A percentile compares a stretch with the other conserved stretches of the same genome.
Evolutionary conservation across 140 eudicot species (phyloP).

Genomic region (Senecio squalidus): DNA sequence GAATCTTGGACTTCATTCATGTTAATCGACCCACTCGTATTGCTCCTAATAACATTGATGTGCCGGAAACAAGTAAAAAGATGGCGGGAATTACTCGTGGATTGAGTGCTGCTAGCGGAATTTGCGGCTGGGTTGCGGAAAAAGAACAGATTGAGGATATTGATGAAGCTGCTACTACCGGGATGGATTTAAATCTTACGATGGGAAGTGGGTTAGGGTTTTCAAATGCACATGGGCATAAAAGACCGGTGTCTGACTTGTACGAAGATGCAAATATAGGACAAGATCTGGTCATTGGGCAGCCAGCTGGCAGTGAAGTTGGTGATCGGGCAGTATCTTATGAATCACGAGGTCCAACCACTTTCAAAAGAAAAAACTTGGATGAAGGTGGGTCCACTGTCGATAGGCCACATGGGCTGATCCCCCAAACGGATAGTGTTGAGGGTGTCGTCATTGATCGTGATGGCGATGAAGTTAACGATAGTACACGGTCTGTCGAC

Average conservation of each 20-base stretch:
- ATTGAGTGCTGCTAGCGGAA: slow-evolving; percentile 88
- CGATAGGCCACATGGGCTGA: slow-evolving; percentile 50
- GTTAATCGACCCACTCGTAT: slow-evolving; percentile 69
- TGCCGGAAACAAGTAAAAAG: slow-evolving; percentile 84
- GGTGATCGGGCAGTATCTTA: slow-evolving; percentile 93
- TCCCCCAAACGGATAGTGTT: slow-evolving; percentile 69
- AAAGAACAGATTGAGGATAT: slow-evolving; percentile 56
- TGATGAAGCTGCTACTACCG: slow-evolving; percentile 72
- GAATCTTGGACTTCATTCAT: slow-evolving; percentile 78
- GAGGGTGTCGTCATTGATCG: slow-evolving; percentile 95
- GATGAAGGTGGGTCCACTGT: slow-evolving; percentile 97
- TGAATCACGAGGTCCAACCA: slow-evolving; percentile 91
- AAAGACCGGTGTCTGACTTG: slow-evolving; percentile 33
- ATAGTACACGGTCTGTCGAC: slow-evolving; percentile 60
- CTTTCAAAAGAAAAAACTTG: slow-evolving; percentile 64
- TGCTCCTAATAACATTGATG: slow-evolving; percentile 57
- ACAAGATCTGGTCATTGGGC: slow-evolving; percentile 58
- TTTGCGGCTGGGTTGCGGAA: slow-evolving; percentile 84
- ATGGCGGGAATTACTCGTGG: slow-evolving; percentile 80
- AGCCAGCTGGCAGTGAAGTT: slow-evolving; percentile 88
- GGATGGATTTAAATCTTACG: slow-evolving; percentile 66
- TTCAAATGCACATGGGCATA: slow-evolving; percentile 38
- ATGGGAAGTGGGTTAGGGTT: slow-evolving; percentile 76
- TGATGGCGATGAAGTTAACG: slow-evolving; percentile 87
- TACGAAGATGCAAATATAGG: slow-evolving; percentile 56